Percentiles rank a stretch among this genome's conserved stretches.
Evolutionary conservation across 2,329 filamentous ascomycete species (phyloP).

Genomic region (Penicillium sp.): DNA sequence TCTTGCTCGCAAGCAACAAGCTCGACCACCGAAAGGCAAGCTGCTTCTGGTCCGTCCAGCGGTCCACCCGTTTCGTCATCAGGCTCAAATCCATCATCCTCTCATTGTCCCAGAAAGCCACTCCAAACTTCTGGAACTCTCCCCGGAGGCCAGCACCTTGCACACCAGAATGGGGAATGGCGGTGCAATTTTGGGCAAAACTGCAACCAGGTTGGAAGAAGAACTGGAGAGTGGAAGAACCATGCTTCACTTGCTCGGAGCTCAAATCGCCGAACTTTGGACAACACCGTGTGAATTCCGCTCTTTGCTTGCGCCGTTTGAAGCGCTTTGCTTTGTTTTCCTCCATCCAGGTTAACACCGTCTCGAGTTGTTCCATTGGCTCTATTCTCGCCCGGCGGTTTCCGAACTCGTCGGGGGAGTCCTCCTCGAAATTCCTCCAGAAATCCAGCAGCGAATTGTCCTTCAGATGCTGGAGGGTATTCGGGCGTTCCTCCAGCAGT

Average conservation of each 20-base stretch:
- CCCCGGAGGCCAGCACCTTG: not conserved
- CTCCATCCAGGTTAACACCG: not conserved
- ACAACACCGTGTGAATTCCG: not conserved
- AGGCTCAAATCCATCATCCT: not conserved
- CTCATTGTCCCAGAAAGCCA: not conserved
- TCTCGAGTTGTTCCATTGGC: not conserved
- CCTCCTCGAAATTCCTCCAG: not conserved
- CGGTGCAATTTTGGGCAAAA: not conserved
- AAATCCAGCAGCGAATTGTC: not conserved
- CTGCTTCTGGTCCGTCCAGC: rapidly evolving
- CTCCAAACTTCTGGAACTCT: not conserved
- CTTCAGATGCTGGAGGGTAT: not conserved
- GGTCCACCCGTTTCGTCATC: not conserved
- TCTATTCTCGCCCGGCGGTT: not conserved
- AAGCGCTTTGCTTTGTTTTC: rapidly evolving
- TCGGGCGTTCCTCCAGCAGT: not conserved
- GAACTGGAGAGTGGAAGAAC: not conserved
- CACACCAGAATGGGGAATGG: not conserved
- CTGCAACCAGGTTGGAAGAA: not conserved
- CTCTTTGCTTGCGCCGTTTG: not conserved
- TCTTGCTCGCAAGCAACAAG: not conserved
- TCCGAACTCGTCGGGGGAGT: too few relatives aligned
- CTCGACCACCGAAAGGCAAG: not conserved
- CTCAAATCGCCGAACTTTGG: rapidly evolving
- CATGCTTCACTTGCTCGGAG: too few relatives aligned